phyloP scores from a whole-genome alignment of 2,329 filamentous ascomycete genomes.

The Phialophora expanda region DNA sequence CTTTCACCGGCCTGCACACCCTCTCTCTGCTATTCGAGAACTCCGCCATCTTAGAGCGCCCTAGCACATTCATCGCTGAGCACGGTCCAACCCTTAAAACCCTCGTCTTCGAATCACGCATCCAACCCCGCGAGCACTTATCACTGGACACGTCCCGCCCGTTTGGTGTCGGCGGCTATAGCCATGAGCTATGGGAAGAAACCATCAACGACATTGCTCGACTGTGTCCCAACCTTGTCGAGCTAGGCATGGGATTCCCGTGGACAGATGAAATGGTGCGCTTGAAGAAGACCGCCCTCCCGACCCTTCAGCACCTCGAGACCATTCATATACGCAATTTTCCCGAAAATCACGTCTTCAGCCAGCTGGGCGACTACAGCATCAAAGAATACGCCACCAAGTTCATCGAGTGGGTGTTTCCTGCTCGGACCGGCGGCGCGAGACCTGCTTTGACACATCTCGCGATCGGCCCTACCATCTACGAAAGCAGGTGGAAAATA shows the following conservation, averaged over 20 bases:
- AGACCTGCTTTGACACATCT: conserved; percentile 35
- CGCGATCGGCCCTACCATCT: conserved; percentile 39
- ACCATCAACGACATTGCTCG: conserved; percentile 38
- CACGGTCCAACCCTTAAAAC: conserved; percentile 37
- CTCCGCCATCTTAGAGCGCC: conserved; percentile 33
- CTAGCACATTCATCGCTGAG: conserved; percentile 32
- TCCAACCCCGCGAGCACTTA: conserved; percentile 39
- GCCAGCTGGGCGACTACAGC: conserved; percentile 39
- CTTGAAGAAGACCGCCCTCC: conserved; percentile 36
- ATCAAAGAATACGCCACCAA: conserved; percentile 40
- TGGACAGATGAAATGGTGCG: conserved; percentile 40
- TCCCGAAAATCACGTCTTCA: conserved; percentile 36
- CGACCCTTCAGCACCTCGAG: conserved; percentile 32
- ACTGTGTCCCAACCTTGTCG: conserved; percentile 36
- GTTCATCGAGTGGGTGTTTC: conserved; percentile 40
- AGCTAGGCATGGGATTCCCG: conserved; percentile 40
- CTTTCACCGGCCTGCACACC: conserved; percentile 37
- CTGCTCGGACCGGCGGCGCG: conserved; percentile 25
- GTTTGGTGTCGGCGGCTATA: conserved; percentile 39
- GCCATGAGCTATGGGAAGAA: conserved; percentile 39
- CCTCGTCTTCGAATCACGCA: conserved; percentile 39
- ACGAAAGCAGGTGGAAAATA: conserved; percentile 38
- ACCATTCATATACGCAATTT: conserved; percentile 41
- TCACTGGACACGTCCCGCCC: conserved; percentile 38
- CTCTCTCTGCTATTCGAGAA: conserved; percentile 40